Evolutionary conservation across 2,329 filamentous ascomycete species (phyloP).

Genomic region (Pseudocercospora crystallina): DNA sequence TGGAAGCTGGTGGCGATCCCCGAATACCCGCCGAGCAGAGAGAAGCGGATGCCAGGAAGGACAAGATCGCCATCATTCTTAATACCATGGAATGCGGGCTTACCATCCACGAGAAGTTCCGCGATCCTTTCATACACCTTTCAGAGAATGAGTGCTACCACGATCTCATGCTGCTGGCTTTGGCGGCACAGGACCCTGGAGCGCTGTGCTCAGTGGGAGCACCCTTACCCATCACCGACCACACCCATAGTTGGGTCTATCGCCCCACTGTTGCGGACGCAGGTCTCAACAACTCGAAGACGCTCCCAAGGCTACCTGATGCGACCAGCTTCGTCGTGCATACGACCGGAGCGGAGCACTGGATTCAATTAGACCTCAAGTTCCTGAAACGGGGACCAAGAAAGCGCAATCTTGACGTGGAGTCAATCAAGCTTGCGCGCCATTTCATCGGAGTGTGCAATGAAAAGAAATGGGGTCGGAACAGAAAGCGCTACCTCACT

Average conservation of each 20-base stretch:
- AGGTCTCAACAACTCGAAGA: slow-evolving; percentile 36
- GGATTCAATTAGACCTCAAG: slow-evolving; percentile 40
- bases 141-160: slow-evolving; percentile 43
- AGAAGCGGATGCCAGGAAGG: slow-evolving; percentile 43
- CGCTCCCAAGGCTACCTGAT: slow-evolving; percentile 28
- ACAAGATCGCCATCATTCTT: slow-evolving; percentile 44
- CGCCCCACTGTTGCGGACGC: slow-evolving; percentile 35
- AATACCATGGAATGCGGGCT: slow-evolving; percentile 43
- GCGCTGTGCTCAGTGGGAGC: slow-evolving; percentile 40
- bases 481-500: slow-evolving; percentile 34
- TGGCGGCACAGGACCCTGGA: slow-evolving; percentile 43
- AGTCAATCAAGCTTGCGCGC: slow-evolving; percentile 32
- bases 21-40: slow-evolving; percentile 41
- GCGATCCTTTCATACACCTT: slow-evolving; percentile 25
- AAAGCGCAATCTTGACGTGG: slow-evolving; percentile 22
- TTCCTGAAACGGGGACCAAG: slow-evolving; percentile 36
- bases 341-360: slow-evolving; percentile 38
- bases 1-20: slow-evolving; percentile 45
- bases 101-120: slow-evolving; percentile 32
- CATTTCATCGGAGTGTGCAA: slow-evolving; percentile 38
- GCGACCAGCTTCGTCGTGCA: slow-evolving; percentile 22
- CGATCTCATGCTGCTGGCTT: slow-evolving; percentile 40
- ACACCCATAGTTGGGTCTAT: slow-evolving; percentile 29
- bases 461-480: slow-evolving; percentile 30
- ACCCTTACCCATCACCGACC: slow-evolving; percentile 27